phyloP scores from a whole-genome alignment of 2,329 filamentous ascomycete genomes.

The Curvularia verruculosa region DNA sequence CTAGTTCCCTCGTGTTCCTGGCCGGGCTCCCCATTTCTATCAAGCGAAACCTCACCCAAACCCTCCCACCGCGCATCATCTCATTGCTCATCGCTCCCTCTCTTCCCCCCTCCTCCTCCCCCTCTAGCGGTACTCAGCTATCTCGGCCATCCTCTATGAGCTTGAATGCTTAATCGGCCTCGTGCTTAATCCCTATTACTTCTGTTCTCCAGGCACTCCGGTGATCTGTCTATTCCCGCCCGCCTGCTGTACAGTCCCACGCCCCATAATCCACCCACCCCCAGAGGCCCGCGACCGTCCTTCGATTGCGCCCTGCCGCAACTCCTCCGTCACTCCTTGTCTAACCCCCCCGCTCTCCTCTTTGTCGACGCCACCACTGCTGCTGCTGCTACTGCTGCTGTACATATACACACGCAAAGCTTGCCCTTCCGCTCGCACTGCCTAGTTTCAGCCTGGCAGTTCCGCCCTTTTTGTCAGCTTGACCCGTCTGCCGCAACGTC shows the following conservation, averaged over 20 bases:
- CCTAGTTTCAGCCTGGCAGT: slow-evolving; percentile 13
- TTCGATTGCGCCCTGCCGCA: slow-evolving; percentile 22
- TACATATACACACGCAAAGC: slow-evolving; percentile 11
- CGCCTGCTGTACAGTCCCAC: slow-evolving; percentile 31
- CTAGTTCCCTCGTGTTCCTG: slow-evolving; percentile 19
- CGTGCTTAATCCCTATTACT: slow-evolving; percentile 46
- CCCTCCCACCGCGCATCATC: slow-evolving; percentile 17
- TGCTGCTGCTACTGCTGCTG: slow-evolving; percentile 18
- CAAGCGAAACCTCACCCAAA: slow-evolving; percentile 20
- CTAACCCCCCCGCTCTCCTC: slow-evolving; percentile 16
- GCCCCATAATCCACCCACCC: slow-evolving; percentile 38
- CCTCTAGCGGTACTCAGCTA: slow-evolving; percentile 16
- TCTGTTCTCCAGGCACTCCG: slow-evolving; percentile 45
- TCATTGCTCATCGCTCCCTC: slow-evolving; percentile 16
- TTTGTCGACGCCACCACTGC: slow-evolving; percentile 18
- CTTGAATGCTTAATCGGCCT: slow-evolving; percentile 37
- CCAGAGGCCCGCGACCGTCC: slow-evolving; percentile 9
- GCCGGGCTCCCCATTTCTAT: slow-evolving; percentile 22
- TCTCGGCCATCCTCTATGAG: slow-evolving; percentile 31
- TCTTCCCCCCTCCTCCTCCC: slow-evolving; percentile 21
- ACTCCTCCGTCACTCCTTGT: slow-evolving; percentile 40
- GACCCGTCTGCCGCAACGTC: slow-evolving; percentile 13
- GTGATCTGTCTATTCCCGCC: slow-evolving; percentile 48
- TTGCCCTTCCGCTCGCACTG: background rate
- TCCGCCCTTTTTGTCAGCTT: slow-evolving; percentile 8